Evolutionary conservation across 805 yeast species (phyloP).

Genomic region (Ogataea trehaloabstinens): DNA sequence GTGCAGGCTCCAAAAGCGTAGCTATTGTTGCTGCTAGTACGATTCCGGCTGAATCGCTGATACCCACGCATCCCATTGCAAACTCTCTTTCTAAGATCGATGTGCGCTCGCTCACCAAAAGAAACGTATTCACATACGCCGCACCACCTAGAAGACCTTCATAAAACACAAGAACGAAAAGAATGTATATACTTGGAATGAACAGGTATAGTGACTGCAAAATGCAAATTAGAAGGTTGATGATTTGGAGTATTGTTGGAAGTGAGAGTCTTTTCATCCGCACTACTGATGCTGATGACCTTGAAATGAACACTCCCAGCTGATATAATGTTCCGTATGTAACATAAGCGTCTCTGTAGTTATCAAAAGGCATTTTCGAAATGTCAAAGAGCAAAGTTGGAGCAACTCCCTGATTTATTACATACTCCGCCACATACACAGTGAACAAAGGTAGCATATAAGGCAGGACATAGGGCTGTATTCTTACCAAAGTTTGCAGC

Average conservation of each 20-base stretch:
- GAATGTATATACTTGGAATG: conserved; percentile 57
- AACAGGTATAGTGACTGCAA: conserved; percentile 61
- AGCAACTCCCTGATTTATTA: conserved; percentile 87
- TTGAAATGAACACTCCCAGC: conserved; percentile 85
- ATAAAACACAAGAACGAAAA: conserved; percentile 68
- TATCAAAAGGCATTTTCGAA: conserved; percentile 62
- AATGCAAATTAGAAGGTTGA: conserved; percentile 59
- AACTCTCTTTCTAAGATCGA: conserved; percentile 60
- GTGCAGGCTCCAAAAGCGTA: conserved; percentile 65
- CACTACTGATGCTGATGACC: conserved; percentile 73
- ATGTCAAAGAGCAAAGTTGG: conserved; percentile 84
- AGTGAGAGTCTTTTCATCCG: conserved; percentile 58
- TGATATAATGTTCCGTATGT: conserved; percentile 89
- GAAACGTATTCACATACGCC: conserved; percentile 84
- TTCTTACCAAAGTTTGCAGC: conserved; percentile 25
- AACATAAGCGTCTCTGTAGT: conserved; percentile 84
- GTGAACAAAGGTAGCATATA: conserved; percentile 82
- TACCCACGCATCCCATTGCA: conserved; percentile 78
- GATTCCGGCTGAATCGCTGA: conserved; percentile 83
- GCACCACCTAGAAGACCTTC: conserved; percentile 92
- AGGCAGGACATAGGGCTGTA: conserved; percentile 51
- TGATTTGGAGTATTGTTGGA: conserved; percentile 63
- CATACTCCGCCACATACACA: conserved; percentile 84
- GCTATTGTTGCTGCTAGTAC: conserved; percentile 78
- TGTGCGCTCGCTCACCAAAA: conserved; percentile 65